Base-by-base conservation (phyloP, 2,329 filamentous ascomycete species). In the Trichoderma sp. region DNA sequence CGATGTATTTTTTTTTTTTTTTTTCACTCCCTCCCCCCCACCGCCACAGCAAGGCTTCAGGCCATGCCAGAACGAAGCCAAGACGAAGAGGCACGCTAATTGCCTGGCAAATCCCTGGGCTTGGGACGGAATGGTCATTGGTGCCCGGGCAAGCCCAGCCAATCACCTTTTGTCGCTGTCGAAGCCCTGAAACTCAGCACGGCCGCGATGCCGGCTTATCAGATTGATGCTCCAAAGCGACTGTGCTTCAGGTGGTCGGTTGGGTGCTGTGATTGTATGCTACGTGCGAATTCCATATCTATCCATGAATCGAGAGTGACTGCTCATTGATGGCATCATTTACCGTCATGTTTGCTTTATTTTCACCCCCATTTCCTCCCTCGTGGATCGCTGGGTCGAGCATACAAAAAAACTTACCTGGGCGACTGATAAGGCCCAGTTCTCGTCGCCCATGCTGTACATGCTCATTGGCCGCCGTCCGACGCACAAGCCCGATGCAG, bases 1-100 rank as follows among this genome's bases (percentile, higher is more conserved):
- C 69, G 71, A 71, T 74, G 70, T 72, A 73, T 74, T 76, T 74
- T 73, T 71, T 65, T 70, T 68, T 53, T 56, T 64, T 64, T 66
- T 57, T 50, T 37, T 35, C 12, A 29, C 22, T 52, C 22, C 45
- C 54, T 35, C 64, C n/a, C 64, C 53, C 27, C 45, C 50, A 42
- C 65, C 57, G 65, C 65, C 57, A 52, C 65, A 15, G 50, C 57
- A 54, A 61, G 56, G 63, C 63, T 48, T 45, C 52, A 64, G 50
- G 50, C 50, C 48, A 39, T 17, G 35, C 52, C 15, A 35, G 19
- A 48, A 42, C 22, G 52, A 52, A 35, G 42, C 42, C 42, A 35
- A 63, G 59, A 35, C 45, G n/a, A 4, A 64, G 19, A 53, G 60
- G 34, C 50, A 54, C 60, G 50, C 60, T 64, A 64, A 45, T 42